Evolutionary conservation across 1,284 basidiomycete genomes (phyloP).

Genomic region (Leccinum colubrinum): DNA sequence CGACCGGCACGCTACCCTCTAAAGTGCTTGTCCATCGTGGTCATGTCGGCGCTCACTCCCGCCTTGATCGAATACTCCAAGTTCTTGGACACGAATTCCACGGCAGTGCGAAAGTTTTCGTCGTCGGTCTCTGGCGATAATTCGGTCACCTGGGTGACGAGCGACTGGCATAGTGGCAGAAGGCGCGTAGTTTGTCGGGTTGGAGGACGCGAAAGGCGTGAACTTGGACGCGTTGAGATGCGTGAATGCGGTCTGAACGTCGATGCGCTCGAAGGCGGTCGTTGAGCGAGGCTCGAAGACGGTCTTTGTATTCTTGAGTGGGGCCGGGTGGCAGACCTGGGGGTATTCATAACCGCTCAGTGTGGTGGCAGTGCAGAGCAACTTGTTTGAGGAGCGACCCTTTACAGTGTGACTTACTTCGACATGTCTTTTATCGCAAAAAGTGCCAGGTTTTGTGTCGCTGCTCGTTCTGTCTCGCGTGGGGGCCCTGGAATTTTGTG

Average conservation of each 20-base stretch:
- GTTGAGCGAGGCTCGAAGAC: conserved; percentile 30
- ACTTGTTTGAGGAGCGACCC: background rate
- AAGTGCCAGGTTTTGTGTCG: conserved; percentile 8
- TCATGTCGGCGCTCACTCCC: conserved; percentile 53
- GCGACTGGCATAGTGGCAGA: conserved; percentile 48
- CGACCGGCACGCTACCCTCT: conserved; percentile 44
- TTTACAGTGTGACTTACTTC: background rate
- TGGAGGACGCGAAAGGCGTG: conserved; percentile 44
- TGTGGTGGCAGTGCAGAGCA: conserved; percentile 19
- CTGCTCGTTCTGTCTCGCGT: conserved; percentile 8
- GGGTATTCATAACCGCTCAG: conserved; percentile 21
- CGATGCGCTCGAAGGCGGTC: conserved; percentile 37
- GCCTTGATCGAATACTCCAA: conserved; percentile 53
- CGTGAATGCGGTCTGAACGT: conserved; percentile 50
- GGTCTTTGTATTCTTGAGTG: conserved; percentile 33
- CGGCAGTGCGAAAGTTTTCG: conserved; percentile 46
- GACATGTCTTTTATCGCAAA: conserved; percentile 20
- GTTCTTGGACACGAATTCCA: conserved; percentile 53
- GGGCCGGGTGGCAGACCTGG: conserved; percentile 15
- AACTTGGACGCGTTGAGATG: conserved; percentile 49
- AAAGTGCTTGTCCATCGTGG: conserved; percentile 52
- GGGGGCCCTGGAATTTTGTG: background rate
- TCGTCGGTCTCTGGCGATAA: conserved; percentile 37
- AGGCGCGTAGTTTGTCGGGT: conserved; percentile 49
- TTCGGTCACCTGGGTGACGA: conserved; percentile 54